A percentile compares a stretch with the other conserved stretches of the same genome.
Conservation (phyloP, 116 monocot genomes). For the Cymodocea nodosa region DNA sequence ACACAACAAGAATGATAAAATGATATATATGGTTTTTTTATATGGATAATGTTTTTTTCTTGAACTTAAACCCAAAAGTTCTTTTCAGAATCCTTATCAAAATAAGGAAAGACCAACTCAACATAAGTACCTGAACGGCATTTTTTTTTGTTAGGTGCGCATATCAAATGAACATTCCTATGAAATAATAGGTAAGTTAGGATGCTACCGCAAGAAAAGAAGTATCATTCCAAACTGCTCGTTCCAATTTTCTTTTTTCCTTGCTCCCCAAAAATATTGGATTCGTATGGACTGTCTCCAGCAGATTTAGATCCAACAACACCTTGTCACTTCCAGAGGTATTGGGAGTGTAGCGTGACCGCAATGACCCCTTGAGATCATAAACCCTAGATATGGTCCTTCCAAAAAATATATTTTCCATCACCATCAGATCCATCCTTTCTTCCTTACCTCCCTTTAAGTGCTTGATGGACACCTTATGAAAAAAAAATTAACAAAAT, state of each 20-base stretch:
- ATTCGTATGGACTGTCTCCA: constrained; percentile 66
- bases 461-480: constrained; percentile 53
- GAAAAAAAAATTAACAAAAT: background rate
- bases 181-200: constrained; percentile 1
- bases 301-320: constrained; percentile 64
- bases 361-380: constrained; percentile 83
- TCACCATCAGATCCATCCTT: constrained; percentile 73
- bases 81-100: too few relatives aligned
- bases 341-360: constrained; percentile 73
- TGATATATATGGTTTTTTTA: background rate
- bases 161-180: too few relatives aligned
- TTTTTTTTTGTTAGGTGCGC: too few relatives aligned
- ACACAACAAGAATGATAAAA: background rate
- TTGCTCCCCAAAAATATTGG: constrained; percentile 88
- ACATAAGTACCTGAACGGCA: too few relatives aligned
- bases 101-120: too few relatives aligned
- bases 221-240: constrained; percentile 97
- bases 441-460: constrained; percentile 58
- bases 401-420: constrained; percentile 85
- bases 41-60: too few relatives aligned
- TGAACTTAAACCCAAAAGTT: too few relatives aligned
- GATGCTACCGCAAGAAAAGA: constrained; percentile 67
- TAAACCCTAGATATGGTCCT: constrained; percentile 54
- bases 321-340: constrained; percentile 54
- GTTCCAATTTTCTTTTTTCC: constrained; percentile 55